Evolutionary conservation across 768 basidiomycete genomes (phyloP), one percentile per base, ranked within the genome.

Genomic region (Russula sp.): DNA sequence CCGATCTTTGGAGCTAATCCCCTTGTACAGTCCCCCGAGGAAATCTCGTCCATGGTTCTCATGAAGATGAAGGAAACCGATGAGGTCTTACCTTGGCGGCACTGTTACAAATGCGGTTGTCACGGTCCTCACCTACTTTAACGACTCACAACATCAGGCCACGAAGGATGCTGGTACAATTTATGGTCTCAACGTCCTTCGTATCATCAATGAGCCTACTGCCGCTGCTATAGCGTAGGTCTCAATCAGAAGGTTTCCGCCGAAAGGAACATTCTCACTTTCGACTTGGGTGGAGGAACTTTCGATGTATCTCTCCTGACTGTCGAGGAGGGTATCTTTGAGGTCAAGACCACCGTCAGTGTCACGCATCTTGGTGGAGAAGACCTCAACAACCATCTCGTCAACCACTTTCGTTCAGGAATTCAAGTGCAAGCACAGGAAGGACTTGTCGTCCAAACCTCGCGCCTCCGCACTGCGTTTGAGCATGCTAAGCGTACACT

Each of bases 171-270:
- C 96, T 40, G 96, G 96, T 71, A 86, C 85, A 65, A 98, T 98
- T 72, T 84, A 94, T 22, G 96, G 96, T 67, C 79, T 98, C 69
- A 94, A 96, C 74, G 90, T 98, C 66, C 90, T 96, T 73, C 94
- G 96, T 79, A 97, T 98, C 76, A 96, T 98, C 81, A 98, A 98
- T 80, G 96, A 98, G 77, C 94, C 96, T 44, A 98, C 96, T 53
- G 96, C 96, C 46, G 96, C 96, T 57, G 95, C 95, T 68, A 98
- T 98, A 72, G 95, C 95, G 42, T 98, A 98, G 95, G 95, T 80
- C 91, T 98, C 59, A 96, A 98, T 81, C 94, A 94, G 80, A 92
- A 96, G 79, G 86, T 90, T 63, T 75, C 76, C 34, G 88, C 90
- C 69, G 95, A 98, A 78, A 89, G 90, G 66, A 96, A 97, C 74